phyloP scores from a whole-genome alignment of 371 early-diverging fungal genomes.

The Blyttiomyces sp. region DNA sequence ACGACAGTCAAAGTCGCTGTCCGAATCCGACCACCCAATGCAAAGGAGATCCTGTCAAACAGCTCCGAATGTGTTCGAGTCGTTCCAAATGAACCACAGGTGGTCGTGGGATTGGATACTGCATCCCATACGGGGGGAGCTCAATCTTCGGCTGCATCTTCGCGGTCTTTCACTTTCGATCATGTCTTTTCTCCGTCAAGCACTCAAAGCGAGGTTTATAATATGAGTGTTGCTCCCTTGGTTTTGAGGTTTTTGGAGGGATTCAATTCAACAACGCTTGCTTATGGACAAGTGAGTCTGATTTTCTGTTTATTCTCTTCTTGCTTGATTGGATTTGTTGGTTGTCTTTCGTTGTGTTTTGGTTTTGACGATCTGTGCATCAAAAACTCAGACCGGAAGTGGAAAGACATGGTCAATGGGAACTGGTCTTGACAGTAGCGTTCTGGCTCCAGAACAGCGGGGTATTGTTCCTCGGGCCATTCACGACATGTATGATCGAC shows the following conservation, averaged over 20 bases:
- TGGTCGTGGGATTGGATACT: constrained; percentile 9
- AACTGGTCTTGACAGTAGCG: constrained; percentile 48
- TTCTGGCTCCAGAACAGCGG: constrained; percentile 21
- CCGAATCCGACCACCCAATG: constrained; percentile 73
- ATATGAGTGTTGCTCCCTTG: constrained; percentile 62
- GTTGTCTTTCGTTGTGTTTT: neutral
- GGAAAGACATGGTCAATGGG: constrained; percentile 86
- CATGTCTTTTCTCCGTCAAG: constrained; percentile 50
- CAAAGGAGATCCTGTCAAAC: constrained; percentile 69
- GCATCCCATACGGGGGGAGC: neutral
- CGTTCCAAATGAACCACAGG: constrained; percentile 17
- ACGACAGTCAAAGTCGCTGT: constrained; percentile 68
- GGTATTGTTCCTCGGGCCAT: constrained; percentile 92
- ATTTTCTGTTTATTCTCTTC: neutral
- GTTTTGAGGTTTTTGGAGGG: constrained; percentile 81
- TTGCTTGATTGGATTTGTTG: neutral
- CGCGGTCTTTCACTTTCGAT: constrained; percentile 39
- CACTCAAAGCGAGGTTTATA: constrained; percentile 76
- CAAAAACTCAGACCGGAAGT: constrained; percentile 43
- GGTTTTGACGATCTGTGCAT: too few species aligned
- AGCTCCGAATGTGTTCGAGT: constrained; percentile 63
- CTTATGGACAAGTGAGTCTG: constrained; percentile 74
- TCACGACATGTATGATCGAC: constrained; percentile 62
- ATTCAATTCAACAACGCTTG: constrained; percentile 94
- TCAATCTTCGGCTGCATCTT: too few species aligned